Evolutionary conservation across 2,329 filamentous ascomycete genomes (phyloP), one percentile per base, ranked within the genome.

Genomic region (Alternaria gaisen): DNA sequence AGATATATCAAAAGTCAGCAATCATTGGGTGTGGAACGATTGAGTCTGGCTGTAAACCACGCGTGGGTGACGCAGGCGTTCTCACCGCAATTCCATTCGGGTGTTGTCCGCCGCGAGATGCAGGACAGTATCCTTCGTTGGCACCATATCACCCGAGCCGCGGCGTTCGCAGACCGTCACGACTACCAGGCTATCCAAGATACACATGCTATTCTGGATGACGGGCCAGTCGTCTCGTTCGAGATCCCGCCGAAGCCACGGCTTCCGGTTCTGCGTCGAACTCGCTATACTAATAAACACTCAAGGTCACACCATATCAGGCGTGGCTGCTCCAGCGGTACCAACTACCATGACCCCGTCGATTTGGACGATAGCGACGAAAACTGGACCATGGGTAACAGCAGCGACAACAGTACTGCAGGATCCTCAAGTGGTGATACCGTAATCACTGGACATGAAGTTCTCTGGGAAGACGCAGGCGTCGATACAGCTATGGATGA

Each of bases 81-180:
- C 32, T 24, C n/a, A 40, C 11, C 16, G 0, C 9, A 12, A 6
- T 67, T 67, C 20, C 32, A 67, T 34, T 67, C 64, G 3, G 7
- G 9, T 7, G 10, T 34, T 10, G 53, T 61, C 20, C 56, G 62
- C 4, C 1, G 5, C 7, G 43, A 59, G 8, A 67, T 67, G 18
- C 52, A 65, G 41, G 4, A 12, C 5, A 46, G 43, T 6, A 63
- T 67, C n/a, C 28, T 34, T 14, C 40, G 42, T 24, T 58, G 54
- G 53, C 60, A 46, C 44, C 38, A n/a, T 16, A 26, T 24, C 24
- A 3, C n/a, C 16, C 26, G 30, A 22, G 53, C 55, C 18, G 22
- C 18, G 5, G 9, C 3, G 10, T 1, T 44, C 7, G 43, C 20
- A 22, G 5, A 56, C 14, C 1, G 18, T 1, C 48, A 59, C 28